These are phyloP conservation scores for Verticillium alfalfae DNA, from an alignment of 2,329 filamentous ascomycete species.

Conservation along the genomic window DNA sequence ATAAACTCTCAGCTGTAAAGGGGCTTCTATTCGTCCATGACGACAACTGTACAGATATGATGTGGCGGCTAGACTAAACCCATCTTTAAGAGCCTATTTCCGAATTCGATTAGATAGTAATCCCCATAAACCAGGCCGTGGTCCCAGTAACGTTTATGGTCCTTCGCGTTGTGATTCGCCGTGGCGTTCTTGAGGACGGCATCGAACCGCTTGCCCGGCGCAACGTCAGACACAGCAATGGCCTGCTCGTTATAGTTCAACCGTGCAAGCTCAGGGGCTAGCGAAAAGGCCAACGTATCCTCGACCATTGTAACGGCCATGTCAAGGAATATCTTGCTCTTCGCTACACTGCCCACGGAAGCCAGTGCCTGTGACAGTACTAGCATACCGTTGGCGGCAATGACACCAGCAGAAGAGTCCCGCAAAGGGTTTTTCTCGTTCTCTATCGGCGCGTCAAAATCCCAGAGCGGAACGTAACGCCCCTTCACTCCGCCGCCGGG, in stretches of 20 bases:
- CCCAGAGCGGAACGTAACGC: constrained; percentile 27
- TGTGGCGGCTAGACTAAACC: constrained; percentile 10
- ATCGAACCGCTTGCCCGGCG: constrained; percentile 18
- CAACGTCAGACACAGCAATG: not conserved
- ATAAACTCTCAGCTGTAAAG: not conserved
- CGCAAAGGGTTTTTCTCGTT: constrained; percentile 19
- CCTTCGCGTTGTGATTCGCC: constrained; percentile 24
- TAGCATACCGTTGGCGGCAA: constrained; percentile 35
- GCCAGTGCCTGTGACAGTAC: constrained; percentile 24
- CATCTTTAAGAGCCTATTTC: constrained; percentile 33
- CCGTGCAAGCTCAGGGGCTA: constrained; percentile 12
- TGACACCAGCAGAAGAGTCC: constrained; percentile 31
- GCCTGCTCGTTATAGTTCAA: constrained; percentile 4
- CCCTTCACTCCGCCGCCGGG: constrained; percentile 14
- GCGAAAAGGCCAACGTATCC: constrained; percentile 22
- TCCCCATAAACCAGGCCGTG: constrained; percentile 43
- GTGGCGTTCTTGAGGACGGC: constrained; percentile 25
- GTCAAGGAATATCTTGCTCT: constrained; percentile 16
- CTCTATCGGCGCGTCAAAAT: constrained; percentile 41
- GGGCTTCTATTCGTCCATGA: not conserved
- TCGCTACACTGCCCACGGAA: constrained; percentile 1
- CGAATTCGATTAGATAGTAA: constrained; percentile 41
- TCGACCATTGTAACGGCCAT: constrained; percentile 20
- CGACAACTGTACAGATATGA: not conserved
- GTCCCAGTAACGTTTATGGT: constrained; percentile 23